Percentiles rank a stretch among this genome's conserved stretches.
These are phyloP conservation scores for Ceratocystis albifundus DNA, from an alignment of 2,329 filamentous ascomycete species.

Conservation along the genomic window DNA sequence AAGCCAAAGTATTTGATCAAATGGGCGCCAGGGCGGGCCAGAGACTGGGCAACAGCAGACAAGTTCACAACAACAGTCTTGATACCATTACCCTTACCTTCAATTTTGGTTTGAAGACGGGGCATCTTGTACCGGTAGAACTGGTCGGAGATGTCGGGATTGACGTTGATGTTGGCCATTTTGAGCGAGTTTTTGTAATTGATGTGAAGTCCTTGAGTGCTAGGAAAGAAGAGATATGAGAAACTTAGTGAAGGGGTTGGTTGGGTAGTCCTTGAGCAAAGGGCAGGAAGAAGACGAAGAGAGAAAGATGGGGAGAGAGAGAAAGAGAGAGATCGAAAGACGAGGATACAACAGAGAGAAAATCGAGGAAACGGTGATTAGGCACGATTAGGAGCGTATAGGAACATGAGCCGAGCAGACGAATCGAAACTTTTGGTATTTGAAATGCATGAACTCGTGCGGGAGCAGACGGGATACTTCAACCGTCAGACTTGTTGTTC, in stretches of 20 bases:
- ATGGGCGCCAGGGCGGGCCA: constrained; percentile 84
- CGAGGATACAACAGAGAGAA: constrained; percentile 25
- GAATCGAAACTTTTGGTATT: constrained; percentile 42
- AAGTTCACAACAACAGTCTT: constrained; percentile 97
- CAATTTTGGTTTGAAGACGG: constrained; percentile 94
- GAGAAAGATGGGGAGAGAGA: constrained; percentile 22
- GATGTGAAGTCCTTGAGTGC: constrained; percentile 12
- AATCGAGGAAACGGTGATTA: constrained; percentile 28
- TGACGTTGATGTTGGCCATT: constrained; percentile 98
- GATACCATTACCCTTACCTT: constrained; percentile 99
- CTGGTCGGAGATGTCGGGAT: constrained; percentile 92
- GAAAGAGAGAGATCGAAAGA: constrained; percentile 24
- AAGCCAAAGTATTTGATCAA: constrained; percentile 99
- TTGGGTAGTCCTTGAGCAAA: neutral
- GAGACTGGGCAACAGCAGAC: constrained; percentile 80
- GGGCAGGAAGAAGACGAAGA: constrained; percentile 18
- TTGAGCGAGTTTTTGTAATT: constrained; percentile 37
- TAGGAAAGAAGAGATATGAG: constrained; percentile 1
- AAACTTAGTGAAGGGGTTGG: neutral
- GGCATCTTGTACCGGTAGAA: constrained; percentile 99
- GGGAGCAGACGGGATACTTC: constrained; percentile 44
- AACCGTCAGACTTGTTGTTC: constrained; percentile 62
- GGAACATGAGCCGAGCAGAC: constrained; percentile 31
- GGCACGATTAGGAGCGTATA: constrained; percentile 23
- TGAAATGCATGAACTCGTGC: constrained; percentile 43